Evolutionary conservation across 1,284 basidiomycete species (phyloP).

Genomic region (Ceratobasidium sp.): DNA sequence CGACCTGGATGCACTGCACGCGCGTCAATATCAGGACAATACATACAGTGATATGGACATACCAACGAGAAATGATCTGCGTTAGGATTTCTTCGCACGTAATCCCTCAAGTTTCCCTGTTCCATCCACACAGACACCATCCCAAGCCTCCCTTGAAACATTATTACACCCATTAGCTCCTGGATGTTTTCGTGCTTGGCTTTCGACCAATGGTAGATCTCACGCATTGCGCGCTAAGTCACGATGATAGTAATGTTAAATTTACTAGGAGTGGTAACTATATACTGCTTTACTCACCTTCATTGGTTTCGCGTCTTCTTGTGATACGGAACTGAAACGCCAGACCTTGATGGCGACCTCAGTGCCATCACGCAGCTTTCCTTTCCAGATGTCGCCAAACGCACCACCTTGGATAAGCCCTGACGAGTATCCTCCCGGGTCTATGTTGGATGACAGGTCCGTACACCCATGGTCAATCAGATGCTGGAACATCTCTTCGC

Average conservation of each 20-base stretch:
- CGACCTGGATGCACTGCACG: background rate
- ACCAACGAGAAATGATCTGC: conserved; percentile 1
- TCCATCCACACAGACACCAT: conserved; percentile 7
- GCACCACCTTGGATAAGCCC: too few relatives aligned
- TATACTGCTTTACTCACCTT: background rate
- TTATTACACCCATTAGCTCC: background rate
- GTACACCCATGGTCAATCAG: too few relatives aligned
- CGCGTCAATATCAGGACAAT: background rate
- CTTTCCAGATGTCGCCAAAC: too few relatives aligned
- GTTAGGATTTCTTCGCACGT: background rate
- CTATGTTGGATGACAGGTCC: too few relatives aligned
- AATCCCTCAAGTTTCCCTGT: background rate
- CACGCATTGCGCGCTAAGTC: background rate
- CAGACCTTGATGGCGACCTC: background rate
- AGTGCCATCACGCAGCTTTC: background rate
- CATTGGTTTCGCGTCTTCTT: background rate
- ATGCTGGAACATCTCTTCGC: too few relatives aligned
- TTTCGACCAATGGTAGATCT: too few relatives aligned
- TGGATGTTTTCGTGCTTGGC: background rate
- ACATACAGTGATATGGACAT: background rate
- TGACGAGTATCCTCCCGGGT: too few relatives aligned
- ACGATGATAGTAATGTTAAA: too few relatives aligned
- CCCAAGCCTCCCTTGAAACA: background rate
- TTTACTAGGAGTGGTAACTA: background rate
- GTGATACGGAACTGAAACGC: background rate